A percentile compares a stretch with the other conserved stretches of the same genome.
These are phyloP conservation scores for Oenanthe sinensis DNA, from an alignment of 129 eudicot species.

Conservation along the genomic window DNA sequence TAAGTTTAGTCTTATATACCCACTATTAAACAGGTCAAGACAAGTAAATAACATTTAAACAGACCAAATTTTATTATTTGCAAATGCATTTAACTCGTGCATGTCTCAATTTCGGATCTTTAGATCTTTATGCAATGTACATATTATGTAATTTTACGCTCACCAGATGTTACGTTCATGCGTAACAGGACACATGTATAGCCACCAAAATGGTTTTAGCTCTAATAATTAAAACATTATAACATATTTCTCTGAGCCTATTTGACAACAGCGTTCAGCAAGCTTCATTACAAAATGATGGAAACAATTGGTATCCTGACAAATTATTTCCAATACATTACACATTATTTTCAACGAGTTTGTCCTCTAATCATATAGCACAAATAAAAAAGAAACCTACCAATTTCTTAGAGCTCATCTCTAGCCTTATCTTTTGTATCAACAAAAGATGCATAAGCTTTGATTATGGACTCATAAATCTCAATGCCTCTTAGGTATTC, in stretches of 20 bases:
- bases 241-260: background rate
- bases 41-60: background rate
- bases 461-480: conserved; percentile 66
- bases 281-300: background rate
- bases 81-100: background rate
- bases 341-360: background rate
- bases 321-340: background rate
- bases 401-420: conserved; percentile 49
- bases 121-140: background rate
- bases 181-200: background rate
- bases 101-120: background rate
- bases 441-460: conserved; percentile 59
- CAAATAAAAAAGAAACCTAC: background rate
- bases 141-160: too few relatives aligned
- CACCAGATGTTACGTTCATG: background rate
- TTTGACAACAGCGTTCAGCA: background rate
- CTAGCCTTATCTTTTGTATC: conserved; percentile 32
- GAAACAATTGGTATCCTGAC: background rate
- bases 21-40: background rate
- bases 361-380: background rate
- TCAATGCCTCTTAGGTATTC: conserved; percentile 82
- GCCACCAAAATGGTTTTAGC: background rate
- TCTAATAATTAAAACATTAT: background rate
- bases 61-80: background rate
- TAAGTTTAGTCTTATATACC: background rate